Conservation (phyloP, 2,329 filamentous ascomycete species). For the Cytospora piceicola region DNA sequence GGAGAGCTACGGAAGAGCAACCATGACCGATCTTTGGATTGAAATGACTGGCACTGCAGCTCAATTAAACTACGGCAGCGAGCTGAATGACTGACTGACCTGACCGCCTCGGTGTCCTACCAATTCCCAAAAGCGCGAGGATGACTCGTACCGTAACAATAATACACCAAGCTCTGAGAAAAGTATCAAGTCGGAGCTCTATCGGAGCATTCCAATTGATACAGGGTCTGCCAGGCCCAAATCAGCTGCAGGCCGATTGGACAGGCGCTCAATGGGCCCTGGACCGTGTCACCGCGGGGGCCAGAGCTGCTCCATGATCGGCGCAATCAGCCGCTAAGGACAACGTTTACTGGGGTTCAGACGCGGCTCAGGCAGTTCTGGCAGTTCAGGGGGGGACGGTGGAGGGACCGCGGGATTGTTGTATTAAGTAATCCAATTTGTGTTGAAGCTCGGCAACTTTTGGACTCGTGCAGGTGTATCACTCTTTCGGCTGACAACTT, state of each 20-base stretch:
- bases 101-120: conserved; percentile 2
- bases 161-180: background rate
- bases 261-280: background rate
- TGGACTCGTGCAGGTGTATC: background rate
- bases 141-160: background rate
- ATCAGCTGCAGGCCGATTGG: conserved; percentile 17
- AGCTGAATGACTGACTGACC: background rate
- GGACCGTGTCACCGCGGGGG: background rate
- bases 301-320: conserved; percentile 15
- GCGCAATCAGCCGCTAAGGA: conserved; percentile 20
- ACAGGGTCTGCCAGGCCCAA: background rate
- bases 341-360: conserved; percentile 6
- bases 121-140: conserved; percentile 3
- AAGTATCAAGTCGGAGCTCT: background rate
- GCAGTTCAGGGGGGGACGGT: too few species aligned
- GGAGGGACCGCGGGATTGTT: conserved; percentile 2
- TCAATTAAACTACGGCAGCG: conserved; percentile 13
- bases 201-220: background rate
- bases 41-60: background rate
- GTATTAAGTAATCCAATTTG: conserved; percentile 22
- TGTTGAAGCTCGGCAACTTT: background rate
- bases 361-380: background rate
- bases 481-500: background rate
- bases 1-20: background rate
- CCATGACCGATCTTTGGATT: background rate